Evolutionary conservation across 202 grass and related monocot species (phyloP).

Genomic region (Setaria italica): DNA sequence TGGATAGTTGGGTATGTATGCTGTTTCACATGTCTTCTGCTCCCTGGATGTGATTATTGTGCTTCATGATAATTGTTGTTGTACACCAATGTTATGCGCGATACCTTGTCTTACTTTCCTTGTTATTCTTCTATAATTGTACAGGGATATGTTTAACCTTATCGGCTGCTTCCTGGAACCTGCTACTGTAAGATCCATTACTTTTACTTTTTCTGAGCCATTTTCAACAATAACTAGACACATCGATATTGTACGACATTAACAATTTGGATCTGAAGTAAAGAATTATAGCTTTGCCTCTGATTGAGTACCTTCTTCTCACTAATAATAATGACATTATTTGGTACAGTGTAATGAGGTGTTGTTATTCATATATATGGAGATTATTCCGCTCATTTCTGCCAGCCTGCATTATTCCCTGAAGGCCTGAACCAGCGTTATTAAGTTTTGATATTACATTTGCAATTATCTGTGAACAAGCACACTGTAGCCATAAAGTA

Average conservation of each 20-base stretch:
- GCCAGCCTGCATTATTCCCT: background rate
- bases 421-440: conserved; percentile 18
- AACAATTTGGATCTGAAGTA: conserved; percentile 16
- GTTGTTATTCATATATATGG: conserved; percentile 21
- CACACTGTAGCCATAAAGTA: background rate
- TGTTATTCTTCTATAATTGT: conserved; percentile 43
- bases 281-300: background rate
- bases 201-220: background rate
- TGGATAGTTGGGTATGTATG: conserved; percentile 96
- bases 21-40: conserved; percentile 18
- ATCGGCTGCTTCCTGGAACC: conserved; percentile 88
- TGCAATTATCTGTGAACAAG: background rate
- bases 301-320: conserved; percentile 1
- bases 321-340: background rate
- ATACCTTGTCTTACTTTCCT: conserved; percentile 11
- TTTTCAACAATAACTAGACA: conserved; percentile 10
- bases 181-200: conserved; percentile 76
- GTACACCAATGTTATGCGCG: background rate
- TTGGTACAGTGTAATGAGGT: background rate
- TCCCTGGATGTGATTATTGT: conserved; percentile 2
- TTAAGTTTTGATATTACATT: background rate
- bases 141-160: conserved; percentile 97
- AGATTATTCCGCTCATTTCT: conserved; percentile 24
- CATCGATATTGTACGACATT: conserved; percentile 9
- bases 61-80: conserved; percentile 6